phyloP scores from a whole-genome alignment of 2,329 filamentous ascomycete genomes.

The Chrysosphaeria jannelii region DNA sequence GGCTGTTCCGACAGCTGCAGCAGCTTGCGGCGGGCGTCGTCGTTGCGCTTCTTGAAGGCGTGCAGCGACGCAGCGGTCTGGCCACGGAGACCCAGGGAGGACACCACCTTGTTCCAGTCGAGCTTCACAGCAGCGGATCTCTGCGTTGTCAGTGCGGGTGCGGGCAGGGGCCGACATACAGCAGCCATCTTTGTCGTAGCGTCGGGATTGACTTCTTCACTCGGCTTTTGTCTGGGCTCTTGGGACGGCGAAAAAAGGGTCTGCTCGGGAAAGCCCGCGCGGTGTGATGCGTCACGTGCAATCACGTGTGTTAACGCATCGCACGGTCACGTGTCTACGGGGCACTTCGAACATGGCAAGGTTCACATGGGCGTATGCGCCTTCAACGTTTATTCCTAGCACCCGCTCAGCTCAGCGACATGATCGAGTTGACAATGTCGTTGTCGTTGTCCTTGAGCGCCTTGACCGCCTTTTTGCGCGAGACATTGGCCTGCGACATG shows the following conservation, averaged over 20 bases:
- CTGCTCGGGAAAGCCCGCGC: too few species aligned
- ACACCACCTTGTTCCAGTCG: constrained; percentile 90
- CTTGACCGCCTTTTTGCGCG: constrained; percentile 95
- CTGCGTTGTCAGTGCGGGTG: too few species aligned
- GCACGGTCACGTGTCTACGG: too few species aligned
- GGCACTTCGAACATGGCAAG: constrained; percentile 1
- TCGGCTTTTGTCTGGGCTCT: too few species aligned
- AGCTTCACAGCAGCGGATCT: constrained; percentile 96
- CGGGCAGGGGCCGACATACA: too few species aligned
- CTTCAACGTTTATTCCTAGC: too few species aligned
- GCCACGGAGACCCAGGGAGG: constrained; percentile 84
- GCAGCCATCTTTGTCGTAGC: not conserved
- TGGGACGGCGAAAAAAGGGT: too few species aligned
- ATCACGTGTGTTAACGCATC: too few species aligned
- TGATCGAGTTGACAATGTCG: constrained; percentile 99
- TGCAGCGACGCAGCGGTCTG: constrained; percentile 76
- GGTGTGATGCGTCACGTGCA: too few species aligned
- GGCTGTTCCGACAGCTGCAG: constrained; percentile 56
- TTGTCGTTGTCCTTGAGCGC: constrained; percentile 98
- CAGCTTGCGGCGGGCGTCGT: constrained; percentile 88
- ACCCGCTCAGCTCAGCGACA: constrained; percentile 90
- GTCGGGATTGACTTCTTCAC: not conserved
- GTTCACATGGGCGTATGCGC: constrained; percentile 1
- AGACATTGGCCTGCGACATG: constrained; percentile 92
- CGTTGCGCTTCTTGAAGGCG: constrained; percentile 98